Base-by-base conservation (phyloP, 169 alveolate genomes). In the Plasmodium malariae region DNA sequence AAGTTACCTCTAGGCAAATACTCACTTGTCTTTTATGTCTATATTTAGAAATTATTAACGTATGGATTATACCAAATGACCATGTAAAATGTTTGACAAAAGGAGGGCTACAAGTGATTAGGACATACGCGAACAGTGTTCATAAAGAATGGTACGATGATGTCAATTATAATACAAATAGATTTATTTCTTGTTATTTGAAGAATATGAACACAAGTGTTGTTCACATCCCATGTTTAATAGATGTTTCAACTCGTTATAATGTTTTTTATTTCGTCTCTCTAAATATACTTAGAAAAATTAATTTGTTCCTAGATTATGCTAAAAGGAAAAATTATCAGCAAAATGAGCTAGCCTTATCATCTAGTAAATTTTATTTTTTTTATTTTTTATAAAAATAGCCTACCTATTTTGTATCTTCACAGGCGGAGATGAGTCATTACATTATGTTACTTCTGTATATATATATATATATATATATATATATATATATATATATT, bases 361-460 rank as follows among this genome's bases (percentile, higher is more conserved):
- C 74, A 0, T 83, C 91, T 40, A 83, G 85, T 76, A 54, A 62
- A 67, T 7, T n/a, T n/a, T n/a, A n/a, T n/a, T n/a, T n/a, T n/a
- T n/a, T n/a, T n/a, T n/a, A n/a, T n/a, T 19, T 62, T 32, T 24
- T 0, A 26, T 34, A 32, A 11, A 40, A 24, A 40, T 59, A n/a
- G n/a, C n/a, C n/a, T n/a, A n/a, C n/a, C n/a, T n/a, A n/a, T n/a
- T n/a, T n/a, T n/a, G n/a, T n/a, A n/a, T n/a, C n/a, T n/a, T n/a
- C n/a, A n/a, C n/a, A n/a, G n/a, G n/a, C n/a, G n/a, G n/a, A n/a
- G n/a, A n/a, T n/a, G n/a, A n/a, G n/a, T n/a, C n/a, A n/a, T n/a
- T n/a, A n/a, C n/a, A n/a, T n/a, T 40, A 40, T 40, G 9, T 40
- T 9, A 9, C 51, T 40, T 40, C 5, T 40, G 51, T 40, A 40